Base-by-base conservation (phyloP, 192 early-diverging fungal genomes). In the Dissophora globulifera region DNA sequence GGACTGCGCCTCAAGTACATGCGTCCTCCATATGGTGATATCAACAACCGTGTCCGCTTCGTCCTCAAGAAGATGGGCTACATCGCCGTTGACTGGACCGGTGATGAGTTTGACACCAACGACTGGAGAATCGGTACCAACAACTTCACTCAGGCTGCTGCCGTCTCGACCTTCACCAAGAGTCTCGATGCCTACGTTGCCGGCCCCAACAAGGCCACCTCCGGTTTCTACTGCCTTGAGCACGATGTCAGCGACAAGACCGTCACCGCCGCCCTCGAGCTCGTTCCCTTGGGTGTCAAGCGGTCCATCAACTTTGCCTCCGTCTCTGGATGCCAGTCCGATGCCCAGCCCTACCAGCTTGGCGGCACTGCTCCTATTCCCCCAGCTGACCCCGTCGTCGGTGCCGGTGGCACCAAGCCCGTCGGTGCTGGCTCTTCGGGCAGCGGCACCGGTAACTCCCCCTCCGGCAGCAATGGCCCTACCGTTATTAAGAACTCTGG, bases 31-130 rank as follows among this genome's bases (percentile, higher is more conserved):
- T 89, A 74, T 72, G 86, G 86, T 48, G 91, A 93, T 55, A 81
- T 90, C 57, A 91, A 93, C 71, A 88, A 93, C 75, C 88, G 91
- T 67, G 86, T 93, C 27, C 86, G 92, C 22, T 80, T 76, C 61
- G 89, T 94, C 50, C 78, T 83, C 27, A 53, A 69, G 40, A 85
- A 92, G 62, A 61, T 94, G 70, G 90, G 75, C 30, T 82, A 82
- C 46, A 82, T 58, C 46, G 32, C 66, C 33, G 62, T 79, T 23
- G 67, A 79, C 25, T 82, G 81, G 81, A 78, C 78, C 41, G 62
- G 60, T 19, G 78, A 82, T 58, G 54, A 32, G 0, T 68, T 59
- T 42, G 81, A 82, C 45, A 79, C 70, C 62, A 70, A 82, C 74
- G 86, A 84, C 42, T 66, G 78, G 78, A 78, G 58, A 26, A 30